phyloP scores from a whole-genome alignment of 1,139 yeast genomes.

The Sugiyamaella sp. region DNA sequence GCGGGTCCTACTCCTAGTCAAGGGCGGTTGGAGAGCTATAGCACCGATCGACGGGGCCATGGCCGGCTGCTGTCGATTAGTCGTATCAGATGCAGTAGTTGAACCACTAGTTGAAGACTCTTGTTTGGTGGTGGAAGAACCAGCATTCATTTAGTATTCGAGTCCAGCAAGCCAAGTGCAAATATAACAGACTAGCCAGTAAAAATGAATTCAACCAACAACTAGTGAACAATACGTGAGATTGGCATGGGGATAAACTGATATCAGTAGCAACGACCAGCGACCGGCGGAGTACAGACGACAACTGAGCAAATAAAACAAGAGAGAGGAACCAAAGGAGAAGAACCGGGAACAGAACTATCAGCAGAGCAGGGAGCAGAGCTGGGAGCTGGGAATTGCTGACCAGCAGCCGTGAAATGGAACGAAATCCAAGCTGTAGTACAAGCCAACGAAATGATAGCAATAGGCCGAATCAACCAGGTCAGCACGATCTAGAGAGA shows the following conservation, averaged over 20 bases:
- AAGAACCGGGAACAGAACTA: too few species aligned
- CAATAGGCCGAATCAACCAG: neutral
- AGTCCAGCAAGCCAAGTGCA: neutral
- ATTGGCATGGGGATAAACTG: neutral
- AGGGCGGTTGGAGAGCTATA: slow-evolving; percentile 1
- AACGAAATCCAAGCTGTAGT: neutral
- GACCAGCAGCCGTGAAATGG: neutral
- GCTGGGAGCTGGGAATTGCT: neutral
- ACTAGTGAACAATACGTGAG: neutral
- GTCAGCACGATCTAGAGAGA: neutral
- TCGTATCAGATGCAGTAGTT: slow-evolving; percentile 11
- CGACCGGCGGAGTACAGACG: neutral
- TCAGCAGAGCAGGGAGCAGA: too few species aligned
- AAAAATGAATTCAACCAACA: neutral
- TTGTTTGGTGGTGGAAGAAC: slow-evolving; percentile 2
- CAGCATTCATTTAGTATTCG: slow-evolving; percentile 12
- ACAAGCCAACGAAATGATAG: neutral
- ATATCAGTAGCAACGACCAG: neutral
- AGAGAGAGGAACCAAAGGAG: neutral
- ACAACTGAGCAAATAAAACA: neutral
- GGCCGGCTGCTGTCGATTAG: neutral
- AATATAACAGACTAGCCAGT: neutral
- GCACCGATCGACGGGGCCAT: slow-evolving; percentile 10
- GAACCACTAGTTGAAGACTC: slow-evolving; percentile 6
- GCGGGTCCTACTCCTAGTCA: neutral